Evolutionary conservation across 202 grass and related monocot species (phyloP), one percentile per base, ranked within the genome.

Genomic region (Saccharum hybrid): DNA sequence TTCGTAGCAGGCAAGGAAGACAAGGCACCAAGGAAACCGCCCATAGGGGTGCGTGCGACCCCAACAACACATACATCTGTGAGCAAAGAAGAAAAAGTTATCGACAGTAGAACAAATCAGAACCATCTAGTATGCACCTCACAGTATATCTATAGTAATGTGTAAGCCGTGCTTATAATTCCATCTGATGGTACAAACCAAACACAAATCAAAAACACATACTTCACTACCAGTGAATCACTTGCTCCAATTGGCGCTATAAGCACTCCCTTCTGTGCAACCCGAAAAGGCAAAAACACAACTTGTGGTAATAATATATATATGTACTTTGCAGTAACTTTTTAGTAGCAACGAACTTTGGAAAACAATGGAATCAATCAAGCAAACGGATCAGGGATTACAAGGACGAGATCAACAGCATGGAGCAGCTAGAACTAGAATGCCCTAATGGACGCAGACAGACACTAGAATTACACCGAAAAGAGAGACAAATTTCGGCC

Each of bases 1-100:
- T 97, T 97, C 1, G 92, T 97, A 6, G 94, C 94, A 46, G 94
- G 28, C 57, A 97, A 61, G 31, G 94, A 88, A 79, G 90, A 97
- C 39, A 94, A 74, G 10, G 88, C 82, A 42, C 92, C 94, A 34
- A 94, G 90, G 73, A 97, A 97, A 38, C 90, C 76, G 12, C 88
- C 92, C 88, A 97, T 91, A 18, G 94, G 94, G 39, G 94, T 97
- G 38, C 92, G 90, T 23, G 94, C 94, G 22, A 91, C 87, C 18
- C 94, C 90, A 41, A 97, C 90, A 75, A 94, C 23, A 28, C 94
- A 94, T 43, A 93, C 94, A 94, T 97, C 92, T 97, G 88, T 43
- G 37, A 28, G 38, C 6, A 62, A 73, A 23, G 6, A 37, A 78
- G 60, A 46, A 69, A 16, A 49, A 36, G 11, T 80, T 57, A 75